phyloP scores from a whole-genome alignment of 768 basidiomycete species.

The Phylloporus scabripes region DNA sequence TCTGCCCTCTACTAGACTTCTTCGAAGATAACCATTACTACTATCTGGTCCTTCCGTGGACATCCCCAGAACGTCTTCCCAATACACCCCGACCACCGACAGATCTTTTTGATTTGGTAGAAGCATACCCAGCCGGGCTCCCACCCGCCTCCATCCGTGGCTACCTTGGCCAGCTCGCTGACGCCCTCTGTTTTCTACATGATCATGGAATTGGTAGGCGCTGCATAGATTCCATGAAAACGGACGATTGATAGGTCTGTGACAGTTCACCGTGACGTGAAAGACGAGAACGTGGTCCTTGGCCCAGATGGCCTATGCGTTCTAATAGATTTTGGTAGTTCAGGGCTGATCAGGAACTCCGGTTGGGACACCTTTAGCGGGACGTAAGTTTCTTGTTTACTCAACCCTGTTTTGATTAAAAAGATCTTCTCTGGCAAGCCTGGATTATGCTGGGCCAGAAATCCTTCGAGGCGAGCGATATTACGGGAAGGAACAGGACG shows the following conservation, averaged over 20 bases:
- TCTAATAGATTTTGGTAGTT: constrained; percentile 96
- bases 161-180: constrained; percentile 91
- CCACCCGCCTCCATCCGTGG: constrained; percentile 67
- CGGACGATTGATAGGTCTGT: constrained; percentile 8
- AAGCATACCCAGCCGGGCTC: constrained; percentile 81
- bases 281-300: constrained; percentile 93
- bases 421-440: constrained; percentile 34
- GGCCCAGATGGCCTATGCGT: constrained; percentile 79
- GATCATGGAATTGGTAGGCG: constrained; percentile 80
- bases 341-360: constrained; percentile 72
- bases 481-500: constrained; percentile 93
- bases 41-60: constrained; percentile 84
- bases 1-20: constrained; percentile 91
- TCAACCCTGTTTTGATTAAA: constrained; percentile 6
- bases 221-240: neutral
- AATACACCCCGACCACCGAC: constrained; percentile 53
- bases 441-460: constrained; percentile 96
- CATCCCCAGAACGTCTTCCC: constrained; percentile 52
- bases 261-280: constrained; percentile 92
- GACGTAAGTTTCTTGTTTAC: constrained; percentile 55
- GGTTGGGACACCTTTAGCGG: constrained; percentile 93
- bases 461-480: constrained; percentile 94
- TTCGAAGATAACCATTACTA: constrained; percentile 97
- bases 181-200: constrained; percentile 86
- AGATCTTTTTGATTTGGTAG: constrained; percentile 95